phyloP scores from a whole-genome alignment of 2,329 filamentous ascomycete species.

The Mariannaea elegans region DNA sequence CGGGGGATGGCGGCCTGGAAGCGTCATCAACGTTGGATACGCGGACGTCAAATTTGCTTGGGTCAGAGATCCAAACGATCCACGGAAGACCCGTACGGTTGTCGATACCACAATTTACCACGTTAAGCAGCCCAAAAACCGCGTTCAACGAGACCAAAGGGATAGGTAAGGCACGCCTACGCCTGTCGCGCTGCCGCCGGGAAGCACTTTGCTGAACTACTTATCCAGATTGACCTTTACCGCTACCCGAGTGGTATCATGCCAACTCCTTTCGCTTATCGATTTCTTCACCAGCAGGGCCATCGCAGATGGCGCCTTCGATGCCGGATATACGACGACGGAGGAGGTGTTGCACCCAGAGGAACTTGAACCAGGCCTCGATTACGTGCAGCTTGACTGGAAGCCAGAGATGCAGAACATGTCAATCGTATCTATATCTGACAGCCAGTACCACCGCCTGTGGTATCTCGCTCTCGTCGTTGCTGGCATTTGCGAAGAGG shows the following conservation, averaged over 20 bases:
- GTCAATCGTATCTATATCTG: background rate
- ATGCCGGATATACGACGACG: background rate
- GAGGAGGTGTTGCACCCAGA: too few relatives aligned
- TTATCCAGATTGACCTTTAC: background rate
- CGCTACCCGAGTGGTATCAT: background rate
- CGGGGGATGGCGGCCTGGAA: background rate
- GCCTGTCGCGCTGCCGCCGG: too few relatives aligned
- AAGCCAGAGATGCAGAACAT: background rate
- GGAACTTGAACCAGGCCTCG: background rate
- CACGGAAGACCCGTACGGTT: too few relatives aligned
- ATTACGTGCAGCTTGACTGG: background rate
- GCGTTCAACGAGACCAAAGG: background rate
- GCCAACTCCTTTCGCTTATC: background rate
- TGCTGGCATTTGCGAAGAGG: background rate
- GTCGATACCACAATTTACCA: background rate
- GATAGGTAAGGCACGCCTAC: too few relatives aligned
- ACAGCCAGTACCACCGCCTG: background rate
- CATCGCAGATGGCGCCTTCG: background rate
- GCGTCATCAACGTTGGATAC: background rate
- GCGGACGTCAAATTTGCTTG: background rate
- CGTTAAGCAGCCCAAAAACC: background rate
- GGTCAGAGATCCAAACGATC: too few relatives aligned
- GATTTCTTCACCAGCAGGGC: background rate
- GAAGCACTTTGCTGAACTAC: too few relatives aligned
- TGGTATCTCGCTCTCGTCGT: background rate